Evolutionary conservation across 495 filamentous ascomycete species (phyloP).

Genomic region (Amniculicola lignicola): DNA sequence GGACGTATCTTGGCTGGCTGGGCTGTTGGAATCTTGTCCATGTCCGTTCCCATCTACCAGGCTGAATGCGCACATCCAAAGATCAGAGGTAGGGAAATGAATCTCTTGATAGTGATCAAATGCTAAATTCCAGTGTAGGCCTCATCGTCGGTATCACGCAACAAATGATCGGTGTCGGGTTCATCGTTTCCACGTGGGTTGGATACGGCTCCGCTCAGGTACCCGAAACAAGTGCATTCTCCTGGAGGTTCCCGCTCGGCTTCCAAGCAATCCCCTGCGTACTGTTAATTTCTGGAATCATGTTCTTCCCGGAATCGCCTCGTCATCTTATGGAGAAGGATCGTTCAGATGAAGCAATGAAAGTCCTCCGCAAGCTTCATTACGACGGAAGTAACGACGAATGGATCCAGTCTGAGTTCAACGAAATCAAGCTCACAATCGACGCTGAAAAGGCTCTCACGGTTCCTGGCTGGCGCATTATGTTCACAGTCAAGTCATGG

Average conservation of each 20-base stretch:
- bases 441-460: constrained; percentile 57
- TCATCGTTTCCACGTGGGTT: constrained; percentile 42
- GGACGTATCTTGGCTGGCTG: constrained; percentile 62
- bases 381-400: constrained; percentile 56
- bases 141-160: constrained; percentile 54
- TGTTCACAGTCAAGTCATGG: constrained; percentile 60
- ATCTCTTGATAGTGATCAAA: constrained; percentile 44
- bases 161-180: constrained; percentile 60
- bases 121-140: constrained; percentile 48
- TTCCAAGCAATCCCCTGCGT: constrained; percentile 58
- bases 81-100: constrained; percentile 52
- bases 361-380: constrained; percentile 58
- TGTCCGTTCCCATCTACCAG: constrained; percentile 51
- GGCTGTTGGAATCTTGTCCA: constrained; percentile 51
- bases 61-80: constrained; percentile 45
- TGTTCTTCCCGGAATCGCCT: constrained; percentile 57
- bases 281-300: constrained; percentile 52
- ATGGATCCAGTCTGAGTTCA: constrained; percentile 60
- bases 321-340: constrained; percentile 59
- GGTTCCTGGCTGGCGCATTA: constrained; percentile 64
- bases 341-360: constrained; percentile 51
- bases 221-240: constrained; percentile 45
- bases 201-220: constrained; percentile 37
- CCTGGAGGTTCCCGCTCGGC: constrained; percentile 57
- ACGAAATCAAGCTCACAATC: constrained; percentile 61